Conservation (phyloP, 2,329 filamentous ascomycete genomes). For the Calonectria naviculata region DNA sequence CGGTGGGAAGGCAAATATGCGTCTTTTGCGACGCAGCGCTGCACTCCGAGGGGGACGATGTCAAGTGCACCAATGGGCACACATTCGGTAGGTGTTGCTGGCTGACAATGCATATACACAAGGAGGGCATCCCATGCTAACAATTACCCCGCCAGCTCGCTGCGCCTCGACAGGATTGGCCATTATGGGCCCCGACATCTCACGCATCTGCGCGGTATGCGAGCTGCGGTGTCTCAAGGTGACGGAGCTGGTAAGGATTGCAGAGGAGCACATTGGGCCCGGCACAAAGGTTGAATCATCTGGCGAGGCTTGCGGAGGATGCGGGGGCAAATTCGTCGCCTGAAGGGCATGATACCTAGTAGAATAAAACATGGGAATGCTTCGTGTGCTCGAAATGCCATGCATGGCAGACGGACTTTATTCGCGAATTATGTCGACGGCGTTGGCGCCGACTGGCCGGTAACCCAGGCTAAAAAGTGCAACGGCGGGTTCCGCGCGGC, state of each 20-base stretch:
- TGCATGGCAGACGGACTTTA: not conserved
- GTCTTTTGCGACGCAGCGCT: slow-evolving; percentile 58
- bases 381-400: not conserved
- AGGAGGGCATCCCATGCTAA: slow-evolving; percentile 9
- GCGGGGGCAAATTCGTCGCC: slow-evolving; percentile 55
- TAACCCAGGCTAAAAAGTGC: not conserved
- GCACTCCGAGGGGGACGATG: slow-evolving; percentile 45
- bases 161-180: slow-evolving; percentile 66
- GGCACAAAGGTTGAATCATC: slow-evolving; percentile 44
- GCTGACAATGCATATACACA: not conserved
- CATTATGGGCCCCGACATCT: slow-evolving; percentile 64
- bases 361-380: not conserved
- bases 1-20: slow-evolving; percentile 54
- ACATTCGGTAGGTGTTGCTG: slow-evolving; percentile 52
- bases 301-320: slow-evolving; percentile 51
- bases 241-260: slow-evolving; percentile 52
- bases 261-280: slow-evolving; percentile 42
- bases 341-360: slow-evolving; percentile 25
- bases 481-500: slow-evolving; percentile 12
- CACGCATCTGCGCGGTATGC: slow-evolving; percentile 66
- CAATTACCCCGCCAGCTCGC: slow-evolving; percentile 57
- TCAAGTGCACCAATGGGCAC: slow-evolving; percentile 53
- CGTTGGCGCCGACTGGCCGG: slow-evolving; percentile 4
- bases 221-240: slow-evolving; percentile 61
- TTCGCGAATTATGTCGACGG: not conserved